Evolutionary conservation across 129 eudicot genomes (phyloP), one percentile per base, ranked within the genome.

Genomic region (Sambucus nigra): DNA sequence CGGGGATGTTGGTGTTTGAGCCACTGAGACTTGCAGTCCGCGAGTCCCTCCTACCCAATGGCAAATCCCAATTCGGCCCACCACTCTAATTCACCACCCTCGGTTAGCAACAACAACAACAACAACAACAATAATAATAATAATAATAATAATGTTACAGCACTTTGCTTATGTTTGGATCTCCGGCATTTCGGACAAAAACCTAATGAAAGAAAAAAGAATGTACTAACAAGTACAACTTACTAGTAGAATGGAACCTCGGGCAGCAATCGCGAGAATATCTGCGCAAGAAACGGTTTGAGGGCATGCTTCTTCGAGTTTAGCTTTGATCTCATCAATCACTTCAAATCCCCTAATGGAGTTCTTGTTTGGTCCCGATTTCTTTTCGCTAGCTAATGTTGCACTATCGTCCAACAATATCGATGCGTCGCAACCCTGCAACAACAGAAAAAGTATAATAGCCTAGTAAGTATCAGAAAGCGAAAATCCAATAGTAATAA

Each of bases 401-500:
- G 69, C 64, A 19, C 77, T 69, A 50, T 91, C 89, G 40, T 91
- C 99, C 69, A 86, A 65, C 72, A 91, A 44, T 15, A 91, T 73
- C 19, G 99, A 82, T 50, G 99, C 99, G 77, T 91, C 95, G 62
- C 97, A 89, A 23, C 97, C 97, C 99, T 91, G 41, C 26, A 67
- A 32, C 2, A 42, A 35, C 42, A 35, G 42, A 35, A 35, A 15
- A 7, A 35, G 42, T 15, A 35, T 35, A 35, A 35, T 35, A 15
- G 42, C 42, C 42, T 7, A 35, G 13, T 15, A 35, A 35, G n/a
- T n/a, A n/a, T n/a, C n/a, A n/a, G n/a, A n/a, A n/a, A n/a, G n/a
- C n/a, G n/a, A n/a, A n/a, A n/a, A n/a, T n/a, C n/a, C n/a, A n/a
- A n/a, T n/a, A n/a, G n/a, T n/a, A n/a, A n/a, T n/a, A n/a, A n/a